These are phyloP conservation scores for Termitomyces bulborhizus DNA, from an alignment of 768 basidiomycete species.

Conservation along the genomic window DNA sequence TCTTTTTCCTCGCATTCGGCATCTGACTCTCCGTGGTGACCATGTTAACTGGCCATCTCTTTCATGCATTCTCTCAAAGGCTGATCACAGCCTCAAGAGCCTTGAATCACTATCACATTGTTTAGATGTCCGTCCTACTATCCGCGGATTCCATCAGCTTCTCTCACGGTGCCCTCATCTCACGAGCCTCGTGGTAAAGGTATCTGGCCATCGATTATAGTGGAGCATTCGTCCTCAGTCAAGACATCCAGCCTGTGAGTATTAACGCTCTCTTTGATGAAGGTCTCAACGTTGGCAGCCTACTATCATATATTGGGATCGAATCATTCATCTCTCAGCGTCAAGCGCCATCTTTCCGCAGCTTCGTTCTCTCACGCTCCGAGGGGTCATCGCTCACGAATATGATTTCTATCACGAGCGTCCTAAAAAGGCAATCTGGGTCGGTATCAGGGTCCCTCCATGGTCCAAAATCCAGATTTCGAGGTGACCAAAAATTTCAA, in stretches of 20 bases:
- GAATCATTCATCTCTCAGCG: constrained; percentile 12
- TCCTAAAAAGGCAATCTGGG: too few species aligned
- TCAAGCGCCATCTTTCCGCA: constrained; percentile 19
- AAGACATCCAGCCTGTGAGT: constrained; percentile 22
- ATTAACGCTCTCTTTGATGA: constrained; percentile 25
- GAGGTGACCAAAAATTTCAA: too few species aligned
- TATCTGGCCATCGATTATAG: constrained; percentile 33
- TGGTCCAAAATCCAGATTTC: too few species aligned
- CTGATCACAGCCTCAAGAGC: constrained; percentile 26
- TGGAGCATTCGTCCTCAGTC: constrained; percentile 8
- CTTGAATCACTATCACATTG: constrained; percentile 51
- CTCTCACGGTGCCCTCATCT: constrained; percentile 36
- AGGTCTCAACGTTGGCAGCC: constrained; percentile 32
- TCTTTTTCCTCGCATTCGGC: constrained; percentile 38
- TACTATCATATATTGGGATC: constrained; percentile 32
- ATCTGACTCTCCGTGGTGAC: constrained; percentile 48
- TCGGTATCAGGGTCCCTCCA: too few species aligned
- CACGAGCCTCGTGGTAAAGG: constrained; percentile 36
- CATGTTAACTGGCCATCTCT: constrained; percentile 49
- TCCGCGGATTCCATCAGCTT: constrained; percentile 36
- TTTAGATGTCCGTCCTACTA: constrained; percentile 44
- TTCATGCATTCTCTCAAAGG: constrained; percentile 31
- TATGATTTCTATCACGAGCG: constrained; percentile 17
- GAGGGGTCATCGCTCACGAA: constrained; percentile 29
- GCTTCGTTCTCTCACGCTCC: constrained; percentile 29